phyloP scores from a whole-genome alignment of 1,139 yeast species.

The Yueomyces sp. region DNA sequence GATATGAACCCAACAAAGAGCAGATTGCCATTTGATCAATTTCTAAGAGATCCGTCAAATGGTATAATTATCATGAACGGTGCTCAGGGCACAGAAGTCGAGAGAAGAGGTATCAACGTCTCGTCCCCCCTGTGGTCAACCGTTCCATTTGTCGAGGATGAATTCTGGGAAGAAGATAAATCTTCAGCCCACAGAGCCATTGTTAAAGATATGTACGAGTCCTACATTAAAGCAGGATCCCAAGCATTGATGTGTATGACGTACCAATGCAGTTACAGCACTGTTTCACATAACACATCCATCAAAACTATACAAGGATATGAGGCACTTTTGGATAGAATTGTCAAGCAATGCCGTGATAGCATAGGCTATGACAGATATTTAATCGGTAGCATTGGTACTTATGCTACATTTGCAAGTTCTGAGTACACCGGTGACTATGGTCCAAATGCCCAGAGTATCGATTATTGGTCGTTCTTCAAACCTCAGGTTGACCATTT shows the following conservation, averaged over 20 bases:
- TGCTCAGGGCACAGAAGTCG: constrained; percentile 34
- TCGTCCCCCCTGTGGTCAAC: constrained; percentile 27
- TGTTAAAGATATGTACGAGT: constrained; percentile 36
- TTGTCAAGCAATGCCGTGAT: constrained; percentile 16
- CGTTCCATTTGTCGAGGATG: constrained; percentile 28
- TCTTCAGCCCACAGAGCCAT: constrained; percentile 29
- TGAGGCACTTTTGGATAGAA: constrained; percentile 13
- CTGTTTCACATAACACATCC: constrained; percentile 14
- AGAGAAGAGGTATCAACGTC: constrained; percentile 26
- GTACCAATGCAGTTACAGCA: constrained; percentile 39
- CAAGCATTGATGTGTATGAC: constrained; percentile 47
- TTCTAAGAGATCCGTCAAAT: constrained; percentile 3
- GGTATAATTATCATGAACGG: constrained; percentile 29
- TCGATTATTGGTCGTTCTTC: constrained; percentile 15
- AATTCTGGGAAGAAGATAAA: constrained; percentile 13
- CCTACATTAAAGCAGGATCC: constrained; percentile 44
- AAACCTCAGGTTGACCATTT: constrained; percentile 20
- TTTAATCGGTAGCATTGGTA: constrained; percentile 57
- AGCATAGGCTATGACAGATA: constrained; percentile 20
- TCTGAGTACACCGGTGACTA: constrained; percentile 56
- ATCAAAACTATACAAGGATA: constrained; percentile 22
- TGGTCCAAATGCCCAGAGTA: constrained; percentile 13
- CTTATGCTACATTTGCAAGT: constrained; percentile 59
- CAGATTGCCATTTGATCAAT: constrained; percentile 1
- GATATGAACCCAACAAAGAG: too few relatives aligned